Percentiles rank a stretch among this genome's conserved stretches.
Evolutionary conservation across 164 flowering plant species (phyloP).

Genomic region (Berberis vulgaris): DNA sequence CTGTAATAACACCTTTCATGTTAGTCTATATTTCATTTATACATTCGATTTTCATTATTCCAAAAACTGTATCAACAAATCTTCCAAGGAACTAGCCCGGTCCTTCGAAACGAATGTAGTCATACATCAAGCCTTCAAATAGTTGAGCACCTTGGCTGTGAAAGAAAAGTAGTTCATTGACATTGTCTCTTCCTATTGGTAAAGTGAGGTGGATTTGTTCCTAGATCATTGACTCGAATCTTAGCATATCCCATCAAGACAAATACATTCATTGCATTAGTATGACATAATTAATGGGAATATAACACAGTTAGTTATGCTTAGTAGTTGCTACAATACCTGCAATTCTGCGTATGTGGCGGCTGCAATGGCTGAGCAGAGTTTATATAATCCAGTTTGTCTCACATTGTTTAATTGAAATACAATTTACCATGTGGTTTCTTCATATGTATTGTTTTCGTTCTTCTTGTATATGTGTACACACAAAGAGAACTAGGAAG

Average conservation of each 20-base stretch:
- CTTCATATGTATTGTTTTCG: constrained; percentile 28
- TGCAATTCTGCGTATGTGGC: constrained; percentile 24
- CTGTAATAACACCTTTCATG: too few species aligned
- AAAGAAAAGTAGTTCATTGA: constrained; percentile 53
- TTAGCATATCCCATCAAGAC: neutral
- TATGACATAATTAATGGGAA: too few species aligned
- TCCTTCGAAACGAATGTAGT: constrained; percentile 59
- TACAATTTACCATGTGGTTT: constrained; percentile 45
- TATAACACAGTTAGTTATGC: too few species aligned
- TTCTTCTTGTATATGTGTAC: constrained; percentile 29
- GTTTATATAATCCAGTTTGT: constrained; percentile 15
- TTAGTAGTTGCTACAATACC: constrained; percentile 3
- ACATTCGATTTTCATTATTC: too few species aligned
- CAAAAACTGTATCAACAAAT: too few species aligned
- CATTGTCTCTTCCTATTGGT: constrained; percentile 61
- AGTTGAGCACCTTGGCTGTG: constrained; percentile 29
- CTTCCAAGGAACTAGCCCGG: constrained; percentile 12
- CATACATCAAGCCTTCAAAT: constrained; percentile 57
- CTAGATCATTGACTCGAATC: constrained; percentile 10
- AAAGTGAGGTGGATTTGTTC: constrained; percentile 26
- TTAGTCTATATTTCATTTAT: too few species aligned
- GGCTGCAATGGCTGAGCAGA: constrained; percentile 26
- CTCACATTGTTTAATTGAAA: constrained; percentile 16
- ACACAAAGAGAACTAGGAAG: neutral
- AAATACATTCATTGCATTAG: too few species aligned